A percentile compares a stretch with the other conserved stretches of the same genome.
Evolutionary conservation across 805 yeast species (phyloP).

Genomic region (Candida ovalis): DNA sequence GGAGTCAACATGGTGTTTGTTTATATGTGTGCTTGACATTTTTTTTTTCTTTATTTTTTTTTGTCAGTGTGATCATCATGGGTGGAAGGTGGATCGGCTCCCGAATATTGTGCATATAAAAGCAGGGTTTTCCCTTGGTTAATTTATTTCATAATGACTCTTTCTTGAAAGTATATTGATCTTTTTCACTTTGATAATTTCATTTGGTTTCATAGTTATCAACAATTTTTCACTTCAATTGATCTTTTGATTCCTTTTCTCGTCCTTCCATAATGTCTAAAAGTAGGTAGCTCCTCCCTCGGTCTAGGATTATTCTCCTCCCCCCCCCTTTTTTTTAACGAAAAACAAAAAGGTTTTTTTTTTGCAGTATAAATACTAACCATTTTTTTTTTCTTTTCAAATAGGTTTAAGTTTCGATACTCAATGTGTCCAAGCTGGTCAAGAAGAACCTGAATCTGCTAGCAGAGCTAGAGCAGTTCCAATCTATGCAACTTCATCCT

Average conservation of each 20-base stretch:
- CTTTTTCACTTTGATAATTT: too few species aligned
- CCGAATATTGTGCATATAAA: too few species aligned
- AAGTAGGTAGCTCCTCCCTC: not conserved
- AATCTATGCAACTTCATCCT: slow-evolving; percentile 88
- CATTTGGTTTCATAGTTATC: too few species aligned
- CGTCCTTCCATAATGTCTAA: not conserved
- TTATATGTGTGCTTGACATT: too few species aligned
- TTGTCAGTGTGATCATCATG: too few species aligned
- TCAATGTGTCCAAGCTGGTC: slow-evolving; percentile 94
- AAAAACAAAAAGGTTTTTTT: not conserved
- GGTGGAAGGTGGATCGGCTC: too few species aligned
- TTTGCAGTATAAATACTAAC: not conserved
- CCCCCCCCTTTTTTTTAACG: not conserved
- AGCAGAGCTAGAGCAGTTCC: slow-evolving; percentile 87
- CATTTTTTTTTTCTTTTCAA: not conserved
- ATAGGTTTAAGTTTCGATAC: slow-evolving; percentile 77
- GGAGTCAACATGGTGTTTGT: too few species aligned
- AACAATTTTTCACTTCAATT: too few species aligned
- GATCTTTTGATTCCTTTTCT: not conserved
- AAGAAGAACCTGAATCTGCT: slow-evolving; percentile 57
- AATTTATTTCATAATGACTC: too few species aligned
- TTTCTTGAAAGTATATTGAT: too few species aligned
- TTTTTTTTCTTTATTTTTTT: too few species aligned
- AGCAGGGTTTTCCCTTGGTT: too few species aligned
- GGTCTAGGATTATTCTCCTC: not conserved